Conservation (phyloP, 108 stramenopile species). For the Cyclotella sp. region DNA sequence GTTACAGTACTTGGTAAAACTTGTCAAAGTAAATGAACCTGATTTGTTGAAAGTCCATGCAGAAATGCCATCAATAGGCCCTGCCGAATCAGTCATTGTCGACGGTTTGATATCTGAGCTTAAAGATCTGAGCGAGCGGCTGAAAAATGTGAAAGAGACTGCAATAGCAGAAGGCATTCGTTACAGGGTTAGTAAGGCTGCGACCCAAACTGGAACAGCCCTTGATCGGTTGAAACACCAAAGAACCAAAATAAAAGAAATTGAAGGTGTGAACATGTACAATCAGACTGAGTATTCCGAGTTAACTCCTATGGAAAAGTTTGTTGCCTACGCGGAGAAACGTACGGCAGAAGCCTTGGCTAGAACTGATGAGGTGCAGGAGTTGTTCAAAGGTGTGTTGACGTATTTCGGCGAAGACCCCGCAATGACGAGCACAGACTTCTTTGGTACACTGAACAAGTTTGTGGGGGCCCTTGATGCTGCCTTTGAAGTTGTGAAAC, state of each 20-base stretch:
- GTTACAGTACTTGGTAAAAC: constrained; percentile 88
- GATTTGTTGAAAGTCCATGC: constrained; percentile 66
- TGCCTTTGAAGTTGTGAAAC: constrained; percentile 71
- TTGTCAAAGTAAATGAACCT: constrained; percentile 78
- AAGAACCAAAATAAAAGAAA: constrained; percentile 59
- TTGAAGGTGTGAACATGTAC: constrained; percentile 65
- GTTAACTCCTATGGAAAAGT: constrained; percentile 79
- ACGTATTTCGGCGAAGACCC: constrained; percentile 92
- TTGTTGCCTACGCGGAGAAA: constrained; percentile 60
- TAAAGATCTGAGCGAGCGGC: constrained; percentile 63
- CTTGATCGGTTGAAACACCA: constrained; percentile 69
- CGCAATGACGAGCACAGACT: constrained; percentile 81
- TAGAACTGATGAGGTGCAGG: constrained; percentile 62
- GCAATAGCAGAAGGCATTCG: constrained; percentile 65
- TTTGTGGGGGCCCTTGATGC: constrained; percentile 76
- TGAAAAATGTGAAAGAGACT: constrained; percentile 60
- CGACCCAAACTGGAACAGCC: constrained; percentile 26
- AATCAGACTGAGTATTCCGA: constrained; percentile 66
- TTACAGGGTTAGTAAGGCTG: constrained; percentile 51
- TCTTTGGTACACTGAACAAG: constrained; percentile 84
- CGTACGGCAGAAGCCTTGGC: constrained; percentile 58
- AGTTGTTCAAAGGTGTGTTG: constrained; percentile 66
- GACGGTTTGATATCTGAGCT: constrained; percentile 68
- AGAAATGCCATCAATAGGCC: constrained; percentile 68
- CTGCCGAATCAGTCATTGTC: constrained; percentile 67